Conservation (phyloP, 2,329 filamentous ascomycete species). For the Plenodomus tracheiphilus region DNA sequence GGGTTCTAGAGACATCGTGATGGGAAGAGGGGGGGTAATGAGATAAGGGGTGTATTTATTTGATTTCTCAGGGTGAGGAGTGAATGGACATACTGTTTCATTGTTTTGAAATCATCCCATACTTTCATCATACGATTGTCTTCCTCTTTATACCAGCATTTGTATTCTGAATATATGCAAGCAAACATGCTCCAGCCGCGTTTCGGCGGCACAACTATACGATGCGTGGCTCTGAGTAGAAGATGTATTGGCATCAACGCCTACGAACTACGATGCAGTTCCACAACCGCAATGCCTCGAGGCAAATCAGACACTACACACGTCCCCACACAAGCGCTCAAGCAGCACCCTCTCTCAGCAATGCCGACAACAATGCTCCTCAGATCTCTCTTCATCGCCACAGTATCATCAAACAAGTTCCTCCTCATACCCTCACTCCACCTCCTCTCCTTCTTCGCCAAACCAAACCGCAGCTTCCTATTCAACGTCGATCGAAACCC, state of each 20-base stretch:
- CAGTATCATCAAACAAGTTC: conserved; percentile 52
- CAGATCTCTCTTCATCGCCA: conserved; percentile 45
- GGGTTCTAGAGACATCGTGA: conserved; percentile 19
- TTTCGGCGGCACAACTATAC: conserved; percentile 3
- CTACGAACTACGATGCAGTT: conserved; percentile 11
- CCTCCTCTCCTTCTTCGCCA: conserved; percentile 46
- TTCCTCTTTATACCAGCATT: not conserved
- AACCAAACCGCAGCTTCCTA: conserved; percentile 41
- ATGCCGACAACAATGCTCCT: conserved; percentile 36
- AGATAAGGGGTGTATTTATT: conserved; percentile 20
- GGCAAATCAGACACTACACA: conserved; percentile 7
- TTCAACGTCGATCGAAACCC: conserved; percentile 72
- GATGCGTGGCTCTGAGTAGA: conserved; percentile 4
- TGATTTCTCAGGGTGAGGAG: no score
- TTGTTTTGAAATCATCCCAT: no score
- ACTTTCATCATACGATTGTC: no score
- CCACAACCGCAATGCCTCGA: conserved; percentile 17
- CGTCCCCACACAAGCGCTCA: conserved; percentile 9
- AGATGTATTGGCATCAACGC: conserved; percentile 2
- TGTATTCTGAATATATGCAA: not conserved
- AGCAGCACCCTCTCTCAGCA: conserved; percentile 22
- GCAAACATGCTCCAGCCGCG: conserved; percentile 13
- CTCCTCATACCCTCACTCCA: conserved; percentile 46
- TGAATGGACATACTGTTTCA: no score
- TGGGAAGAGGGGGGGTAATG: conserved; percentile 12